Percentiles rank a stretch among this genome's conserved stretches.
Conservation (phyloP, 140 eudicot genomes). For the Senecio squalidus region DNA sequence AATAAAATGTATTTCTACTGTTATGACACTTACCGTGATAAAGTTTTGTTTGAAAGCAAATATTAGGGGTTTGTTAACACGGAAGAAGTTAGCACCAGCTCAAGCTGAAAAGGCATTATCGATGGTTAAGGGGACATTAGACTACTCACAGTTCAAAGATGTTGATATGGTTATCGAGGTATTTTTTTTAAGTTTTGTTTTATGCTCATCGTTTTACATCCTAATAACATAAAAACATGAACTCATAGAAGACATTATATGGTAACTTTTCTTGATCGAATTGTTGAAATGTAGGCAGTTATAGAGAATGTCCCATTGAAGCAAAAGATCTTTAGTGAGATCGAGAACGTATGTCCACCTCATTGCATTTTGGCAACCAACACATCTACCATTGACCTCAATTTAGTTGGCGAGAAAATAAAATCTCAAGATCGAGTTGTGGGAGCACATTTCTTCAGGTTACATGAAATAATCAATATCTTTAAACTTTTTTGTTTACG, state of each 20-base stretch:
- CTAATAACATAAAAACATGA: conserved; percentile 8
- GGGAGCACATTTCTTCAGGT: conserved; percentile 85
- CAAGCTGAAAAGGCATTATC: conserved; percentile 75
- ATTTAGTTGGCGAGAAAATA: conserved; percentile 51
- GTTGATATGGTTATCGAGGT: conserved; percentile 98
- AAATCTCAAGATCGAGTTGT: conserved; percentile 60
- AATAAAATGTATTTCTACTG: background rate
- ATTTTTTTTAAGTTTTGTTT: background rate
- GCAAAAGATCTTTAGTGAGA: conserved; percentile 63
- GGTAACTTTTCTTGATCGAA: background rate
- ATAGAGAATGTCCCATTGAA: conserved; percentile 55
- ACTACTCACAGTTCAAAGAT: conserved; percentile 75
- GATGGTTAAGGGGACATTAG: conserved; percentile 77
- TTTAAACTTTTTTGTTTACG: background rate
- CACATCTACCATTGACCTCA: conserved; percentile 60
- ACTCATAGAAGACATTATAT: background rate
- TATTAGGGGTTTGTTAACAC: conserved; percentile 58
- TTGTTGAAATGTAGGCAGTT: conserved; percentile 44
- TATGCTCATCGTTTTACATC: conserved; percentile 4
- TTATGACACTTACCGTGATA: background rate
- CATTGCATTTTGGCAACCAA: conserved; percentile 80
- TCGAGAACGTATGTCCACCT: conserved; percentile 55
- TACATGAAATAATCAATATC: background rate
- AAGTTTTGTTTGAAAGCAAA: conserved; percentile 42
- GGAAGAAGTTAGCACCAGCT: conserved; percentile 63